Evolutionary conservation across 23 red algal species (phyloP), one percentile per base, ranked within the genome.

Genomic region (Gracilariopsis chorda): DNA sequence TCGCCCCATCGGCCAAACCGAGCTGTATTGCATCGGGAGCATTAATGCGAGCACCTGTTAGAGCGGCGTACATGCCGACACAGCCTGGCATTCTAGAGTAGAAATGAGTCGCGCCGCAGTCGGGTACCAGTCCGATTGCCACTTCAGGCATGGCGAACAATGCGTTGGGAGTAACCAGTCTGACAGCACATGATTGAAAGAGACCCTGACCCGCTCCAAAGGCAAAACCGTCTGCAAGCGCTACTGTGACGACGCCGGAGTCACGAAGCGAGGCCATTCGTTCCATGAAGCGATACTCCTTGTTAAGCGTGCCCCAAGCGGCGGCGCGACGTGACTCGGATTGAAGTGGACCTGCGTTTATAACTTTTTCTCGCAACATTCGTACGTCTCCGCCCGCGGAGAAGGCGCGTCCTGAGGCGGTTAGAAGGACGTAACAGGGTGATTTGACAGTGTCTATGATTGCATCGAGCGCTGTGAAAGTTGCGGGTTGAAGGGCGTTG

Each of bases 321-420:
- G 48, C 69, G 2, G 32, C 46, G 10, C 67, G 62, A 37, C 83
- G 37, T 48, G 48, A 25, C 13, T 40, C 35, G 13, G 46, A 57
- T 12, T 48, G 46, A 33, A 85, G 7, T 52, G 41, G 65, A 33
- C 63, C 83, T 9, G 40, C 63, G 12, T 27, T 65, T 16, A 53
- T 37, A 9, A 70, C 41, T 60, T 88, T 75, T 34, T 35, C 49
- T 9, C 61, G 83, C 33, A 88, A 42, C 48, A 47, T 30, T 17
- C 83, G 83, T 35, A 88, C 83, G 57, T 88, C 83, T 16, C 83
- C 83, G 12, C 83, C 83, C 11, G 83, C 83, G 8, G 65, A 76
- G 41, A 88, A 88, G 4, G 83, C 83, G 17, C 83, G 83, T 45
- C 83, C 83, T 16, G 46, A 59, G 14, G 24, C 83, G 14, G 45